These are phyloP conservation scores for Teunomyces aglyptinius DNA, from an alignment of 805 yeast genomes.

Conservation along the genomic window DNA sequence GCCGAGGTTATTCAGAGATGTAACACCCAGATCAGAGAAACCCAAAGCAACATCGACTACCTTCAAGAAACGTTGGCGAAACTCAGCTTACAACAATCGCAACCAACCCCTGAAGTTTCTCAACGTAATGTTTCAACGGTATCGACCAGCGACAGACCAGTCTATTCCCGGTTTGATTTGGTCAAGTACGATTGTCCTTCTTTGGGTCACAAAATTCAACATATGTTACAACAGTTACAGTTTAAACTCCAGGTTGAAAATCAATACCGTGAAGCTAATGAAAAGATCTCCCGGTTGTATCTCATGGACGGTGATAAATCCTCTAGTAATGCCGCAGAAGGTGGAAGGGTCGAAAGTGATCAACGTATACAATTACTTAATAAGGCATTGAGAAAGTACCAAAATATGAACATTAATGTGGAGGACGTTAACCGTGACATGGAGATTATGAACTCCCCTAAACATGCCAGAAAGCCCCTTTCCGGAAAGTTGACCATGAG, in stretches of 20 bases:
- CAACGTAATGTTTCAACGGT: conserved; percentile 6
- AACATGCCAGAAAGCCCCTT: conserved; percentile 76
- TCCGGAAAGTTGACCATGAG: conserved; percentile 76
- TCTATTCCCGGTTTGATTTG: conserved; percentile 72
- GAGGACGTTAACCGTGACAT: conserved; percentile 64
- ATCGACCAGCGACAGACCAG: conserved; percentile 8
- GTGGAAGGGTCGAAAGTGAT: conserved; percentile 79
- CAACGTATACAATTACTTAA: conserved; percentile 81
- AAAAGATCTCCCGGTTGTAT: conserved; percentile 81
- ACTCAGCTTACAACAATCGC: conserved; percentile 39
- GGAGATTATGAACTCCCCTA: conserved; percentile 65
- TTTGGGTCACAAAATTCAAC: conserved; percentile 89
- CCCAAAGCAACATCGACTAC: conserved; percentile 87
- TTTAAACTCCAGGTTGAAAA: conserved; percentile 92
- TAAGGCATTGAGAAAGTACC: conserved; percentile 81
- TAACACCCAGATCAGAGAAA: conserved; percentile 85
- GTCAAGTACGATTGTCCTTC: conserved; percentile 93
- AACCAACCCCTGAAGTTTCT: conserved; percentile 10
- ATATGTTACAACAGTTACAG: conserved; percentile 92
- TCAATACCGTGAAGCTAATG: conserved; percentile 90
- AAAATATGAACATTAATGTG: conserved; percentile 76
- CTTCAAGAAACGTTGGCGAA: conserved; percentile 73
- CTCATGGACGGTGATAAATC: conserved; percentile 88
- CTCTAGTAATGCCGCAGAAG: conserved; percentile 83
- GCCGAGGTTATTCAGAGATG: conserved; percentile 85